phyloP scores from a whole-genome alignment of 2,329 filamentous ascomycete species.

The Fusarium equiseti region DNA sequence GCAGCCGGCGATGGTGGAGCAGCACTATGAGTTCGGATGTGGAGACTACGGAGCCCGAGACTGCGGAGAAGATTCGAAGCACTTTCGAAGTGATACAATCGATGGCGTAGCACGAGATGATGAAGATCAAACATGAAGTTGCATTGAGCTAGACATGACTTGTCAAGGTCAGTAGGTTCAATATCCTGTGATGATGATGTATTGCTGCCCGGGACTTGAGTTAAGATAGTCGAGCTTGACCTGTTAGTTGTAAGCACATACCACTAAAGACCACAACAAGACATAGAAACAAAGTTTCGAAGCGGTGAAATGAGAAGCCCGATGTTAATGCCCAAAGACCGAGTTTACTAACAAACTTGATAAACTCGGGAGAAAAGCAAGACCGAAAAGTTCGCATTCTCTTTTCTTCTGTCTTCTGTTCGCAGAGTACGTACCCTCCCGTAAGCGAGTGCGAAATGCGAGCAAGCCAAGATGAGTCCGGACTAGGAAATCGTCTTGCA shows the following conservation, averaged over 20 bases:
- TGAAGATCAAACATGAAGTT: neutral
- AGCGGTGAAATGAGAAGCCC: neutral
- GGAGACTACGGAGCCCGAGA: neutral
- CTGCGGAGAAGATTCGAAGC: constrained; percentile 4
- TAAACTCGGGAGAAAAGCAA: neutral
- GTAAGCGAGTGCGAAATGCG: constrained; percentile 32
- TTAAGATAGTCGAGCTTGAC: neutral
- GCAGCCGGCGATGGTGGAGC: constrained; percentile 20
- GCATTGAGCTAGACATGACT: neutral
- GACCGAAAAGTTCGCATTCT: neutral
- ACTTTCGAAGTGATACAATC: neutral
- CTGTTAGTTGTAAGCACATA: neutral
- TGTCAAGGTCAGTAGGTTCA: neutral
- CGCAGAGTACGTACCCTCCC: neutral
- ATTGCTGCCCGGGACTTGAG: neutral
- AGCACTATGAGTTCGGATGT: neutral
- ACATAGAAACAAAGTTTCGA: neutral
- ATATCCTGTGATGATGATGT: neutral
- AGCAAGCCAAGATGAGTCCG: constrained; percentile 18
- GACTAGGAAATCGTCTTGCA: neutral
- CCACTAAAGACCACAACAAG: neutral
- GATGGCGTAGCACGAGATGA: neutral
- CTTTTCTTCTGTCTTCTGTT: neutral
- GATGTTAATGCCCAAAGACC: neutral
- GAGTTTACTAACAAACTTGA: neutral